These are phyloP conservation scores for Oryza meridionalis DNA, from an alignment of 176 grass and related monocot genomes.

Conservation along the genomic window DNA sequence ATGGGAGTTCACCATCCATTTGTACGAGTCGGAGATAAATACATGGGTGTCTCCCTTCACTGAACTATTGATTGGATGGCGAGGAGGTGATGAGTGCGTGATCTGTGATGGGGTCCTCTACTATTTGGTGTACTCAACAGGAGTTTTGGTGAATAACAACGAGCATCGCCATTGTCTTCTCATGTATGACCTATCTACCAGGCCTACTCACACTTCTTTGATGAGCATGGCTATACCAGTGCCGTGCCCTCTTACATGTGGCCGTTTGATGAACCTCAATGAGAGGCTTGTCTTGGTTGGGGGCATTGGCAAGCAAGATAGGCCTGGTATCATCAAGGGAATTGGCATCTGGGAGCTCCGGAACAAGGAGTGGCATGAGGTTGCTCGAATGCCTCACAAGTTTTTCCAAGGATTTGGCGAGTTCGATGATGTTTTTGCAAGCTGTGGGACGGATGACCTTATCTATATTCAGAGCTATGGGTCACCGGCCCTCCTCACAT, in stretches of 20 bases:
- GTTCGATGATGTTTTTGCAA: conserved; percentile 86
- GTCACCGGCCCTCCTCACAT: conserved; percentile 77
- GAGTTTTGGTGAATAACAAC: conserved; percentile 53
- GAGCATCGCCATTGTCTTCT: conserved; percentile 70
- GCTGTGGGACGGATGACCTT: conserved; percentile 72
- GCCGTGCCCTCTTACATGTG: conserved; percentile 76
- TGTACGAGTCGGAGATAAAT: conserved; percentile 57
- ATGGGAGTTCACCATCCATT: conserved; percentile 74
- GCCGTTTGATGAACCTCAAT: conserved; percentile 73
- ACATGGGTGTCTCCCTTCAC: conserved; percentile 60
- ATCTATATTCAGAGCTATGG: conserved; percentile 95
- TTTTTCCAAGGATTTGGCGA: conserved; percentile 94
- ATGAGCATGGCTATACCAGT: conserved; percentile 72
- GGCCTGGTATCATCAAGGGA: conserved; percentile 89
- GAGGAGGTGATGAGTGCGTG: conserved; percentile 78
- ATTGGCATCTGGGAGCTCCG: conserved; percentile 87
- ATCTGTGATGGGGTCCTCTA: conserved; percentile 90
- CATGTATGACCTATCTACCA: conserved; percentile 68
- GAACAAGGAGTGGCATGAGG: conserved; percentile 68
- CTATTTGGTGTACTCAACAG: conserved; percentile 71
- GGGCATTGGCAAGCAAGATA: conserved; percentile 83
- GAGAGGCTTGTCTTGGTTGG: conserved; percentile 77
- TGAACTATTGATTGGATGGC: conserved; percentile 65
- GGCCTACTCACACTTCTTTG: conserved; percentile 47
- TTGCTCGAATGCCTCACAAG: conserved; percentile 86